Base-by-base conservation (phyloP, 1,284 basidiomycete genomes). In the Malassezia sp. region DNA sequence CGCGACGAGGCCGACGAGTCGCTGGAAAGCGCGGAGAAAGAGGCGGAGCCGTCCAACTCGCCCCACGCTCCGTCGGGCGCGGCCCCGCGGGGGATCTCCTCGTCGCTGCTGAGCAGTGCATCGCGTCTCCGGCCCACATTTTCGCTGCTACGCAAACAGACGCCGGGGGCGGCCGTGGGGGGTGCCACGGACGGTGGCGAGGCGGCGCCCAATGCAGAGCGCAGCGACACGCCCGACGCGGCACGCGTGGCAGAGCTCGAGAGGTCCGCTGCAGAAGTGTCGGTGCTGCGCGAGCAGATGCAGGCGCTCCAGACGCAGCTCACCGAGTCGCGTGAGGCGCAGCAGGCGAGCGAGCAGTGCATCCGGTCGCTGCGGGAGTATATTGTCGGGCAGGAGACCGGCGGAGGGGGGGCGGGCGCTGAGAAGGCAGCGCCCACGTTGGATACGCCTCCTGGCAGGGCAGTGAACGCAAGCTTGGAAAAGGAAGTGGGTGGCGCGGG, bases 251-350 rank as follows among this genome's bases (percentile, higher is more conserved):
- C 40, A 5, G 46, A 49, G 23, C 27, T 38, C 17, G 42, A 35
- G 11, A 42, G 32, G 24, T 24, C 36, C 14, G 37, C 33, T 4
- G 17, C 11, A 15, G 60, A 67, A 39, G 50, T 68, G 24, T 54
- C 51, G 21, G 43, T 54, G 12, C 47, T 67, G 14, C 48, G 45
- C 4, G 40, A 49, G 21, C 59, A 66, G 40, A 48, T 64, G 46
- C 28, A 20, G 23, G 49, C 55, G 18, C 52, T 60, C 40, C 53
- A 56, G 23, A 29, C 47, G n/a, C 42, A 56, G 18, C 52, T 59
- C 34, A 54, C 60, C 6, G 63, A 70, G 47, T 57, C 62, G 1
- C 23, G 61, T 42, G 63, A 70, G 38, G 61, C 61, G n/a, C 42
- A 63, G 14, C 53, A 59, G 48, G 65, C 60, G 29, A 61, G 61